Evolutionary conservation across 2,329 filamentous ascomycete species (phyloP).

Genomic region (Coniochaeta hoffmannii): DNA sequence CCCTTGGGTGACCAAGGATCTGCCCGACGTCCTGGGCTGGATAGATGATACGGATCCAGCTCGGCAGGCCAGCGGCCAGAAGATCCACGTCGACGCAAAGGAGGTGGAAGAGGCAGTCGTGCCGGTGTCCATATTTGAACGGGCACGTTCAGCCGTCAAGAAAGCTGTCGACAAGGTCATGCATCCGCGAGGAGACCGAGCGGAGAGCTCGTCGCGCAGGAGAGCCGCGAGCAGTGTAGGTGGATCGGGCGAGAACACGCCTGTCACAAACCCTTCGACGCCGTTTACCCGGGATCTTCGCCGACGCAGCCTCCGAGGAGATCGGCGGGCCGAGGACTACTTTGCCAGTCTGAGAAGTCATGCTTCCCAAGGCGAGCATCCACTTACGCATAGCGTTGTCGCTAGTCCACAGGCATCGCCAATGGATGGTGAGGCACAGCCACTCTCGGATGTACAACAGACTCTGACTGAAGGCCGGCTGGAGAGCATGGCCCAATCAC

Average conservation of each 20-base stretch:
- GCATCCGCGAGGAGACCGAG: constrained; percentile 50
- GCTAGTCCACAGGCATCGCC: constrained; percentile 54
- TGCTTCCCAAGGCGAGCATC: constrained; percentile 54
- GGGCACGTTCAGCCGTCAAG: constrained; percentile 71
- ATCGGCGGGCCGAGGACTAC: constrained; percentile 48
- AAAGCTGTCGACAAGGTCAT: constrained; percentile 59
- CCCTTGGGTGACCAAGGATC: constrained; percentile 77
- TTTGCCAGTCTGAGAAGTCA: constrained; percentile 32
- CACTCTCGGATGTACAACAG: constrained; percentile 12
- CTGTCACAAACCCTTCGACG: constrained; percentile 39
- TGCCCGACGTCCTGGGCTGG: constrained; percentile 71
- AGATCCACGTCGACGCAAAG: constrained; percentile 84
- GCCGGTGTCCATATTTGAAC: constrained; percentile 78
- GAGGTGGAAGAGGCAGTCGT: constrained; percentile 89
- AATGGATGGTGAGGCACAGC: constrained; percentile 13
- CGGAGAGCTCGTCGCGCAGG: constrained; percentile 45
- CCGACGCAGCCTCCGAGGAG: constrained; percentile 44
- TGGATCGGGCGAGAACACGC: constrained; percentile 54
- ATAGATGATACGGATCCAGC: constrained; percentile 90
- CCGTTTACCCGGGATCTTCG: constrained; percentile 43
- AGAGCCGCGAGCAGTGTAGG: constrained; percentile 56
- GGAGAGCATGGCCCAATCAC: background rate
- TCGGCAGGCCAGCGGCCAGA: constrained; percentile 67
- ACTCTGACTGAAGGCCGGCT: constrained; percentile 4
- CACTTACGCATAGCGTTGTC: constrained; percentile 66